phyloP scores from a whole-genome alignment of 176 grass and related monocot genomes.

The Triticum urartu region DNA sequence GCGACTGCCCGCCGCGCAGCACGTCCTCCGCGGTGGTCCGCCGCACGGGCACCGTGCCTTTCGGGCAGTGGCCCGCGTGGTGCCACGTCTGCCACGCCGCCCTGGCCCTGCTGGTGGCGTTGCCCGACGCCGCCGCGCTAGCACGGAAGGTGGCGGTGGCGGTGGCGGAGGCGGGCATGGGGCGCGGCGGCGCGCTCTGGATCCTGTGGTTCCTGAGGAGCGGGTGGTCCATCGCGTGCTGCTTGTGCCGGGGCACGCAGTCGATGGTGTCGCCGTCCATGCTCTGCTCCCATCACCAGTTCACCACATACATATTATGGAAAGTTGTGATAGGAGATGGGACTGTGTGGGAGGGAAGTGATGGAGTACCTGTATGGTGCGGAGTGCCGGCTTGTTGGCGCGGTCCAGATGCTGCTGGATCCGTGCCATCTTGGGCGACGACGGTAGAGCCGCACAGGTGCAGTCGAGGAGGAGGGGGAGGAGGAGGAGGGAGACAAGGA shows the following conservation, averaged over 20 bases:
- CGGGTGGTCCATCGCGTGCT: conserved; percentile 74
- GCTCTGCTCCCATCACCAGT: conserved; percentile 29
- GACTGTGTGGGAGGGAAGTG: not conserved
- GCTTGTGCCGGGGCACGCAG: conserved; percentile 67
- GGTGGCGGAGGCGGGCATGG: not conserved
- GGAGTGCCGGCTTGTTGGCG: conserved; percentile 63
- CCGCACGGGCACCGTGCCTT: conserved; percentile 70
- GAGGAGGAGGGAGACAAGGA: conserved; percentile 7
- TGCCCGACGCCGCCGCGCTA: not conserved
- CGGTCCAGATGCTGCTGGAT: conserved; percentile 61
- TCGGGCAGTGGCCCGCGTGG: conserved; percentile 67
- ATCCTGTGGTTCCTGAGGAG: conserved; percentile 67
- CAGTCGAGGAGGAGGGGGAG: not conserved
- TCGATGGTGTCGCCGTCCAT: conserved; percentile 86
- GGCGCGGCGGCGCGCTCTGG: conserved; percentile 41
- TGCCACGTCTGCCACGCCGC: conserved; percentile 87
- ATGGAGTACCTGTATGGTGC: conserved; percentile 48
- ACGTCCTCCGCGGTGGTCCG: conserved; percentile 67
- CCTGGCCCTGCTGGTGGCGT: not conserved
- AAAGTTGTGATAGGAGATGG: not conserved
- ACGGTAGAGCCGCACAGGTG: not conserved
- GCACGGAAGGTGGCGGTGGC: not conserved
- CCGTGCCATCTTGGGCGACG: conserved; percentile 25
- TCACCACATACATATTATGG: not conserved
- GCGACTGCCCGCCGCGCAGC: conserved; percentile 55